Percentiles rank a stretch among this genome's conserved stretches.
These are phyloP conservation scores for Mortierella sp. DNA, from an alignment of 371 early-diverging fungal species.

Conservation along the genomic window DNA sequence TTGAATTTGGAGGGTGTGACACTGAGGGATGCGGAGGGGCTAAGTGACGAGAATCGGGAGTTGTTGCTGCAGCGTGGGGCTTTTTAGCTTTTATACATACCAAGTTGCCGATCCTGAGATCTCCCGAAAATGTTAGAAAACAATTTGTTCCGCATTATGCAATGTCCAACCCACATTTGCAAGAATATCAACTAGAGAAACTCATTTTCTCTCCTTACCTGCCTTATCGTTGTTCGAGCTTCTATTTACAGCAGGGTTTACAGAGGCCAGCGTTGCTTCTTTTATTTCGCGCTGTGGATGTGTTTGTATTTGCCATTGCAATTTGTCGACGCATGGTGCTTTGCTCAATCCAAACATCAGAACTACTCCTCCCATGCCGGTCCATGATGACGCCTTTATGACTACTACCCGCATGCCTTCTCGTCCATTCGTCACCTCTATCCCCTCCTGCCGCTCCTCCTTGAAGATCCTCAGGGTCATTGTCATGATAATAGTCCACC, in stretches of 20 bases:
- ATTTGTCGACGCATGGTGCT: background rate
- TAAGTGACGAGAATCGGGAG: background rate
- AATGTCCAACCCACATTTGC: no score
- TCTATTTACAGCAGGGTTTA: no score
- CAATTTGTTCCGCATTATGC: no score
- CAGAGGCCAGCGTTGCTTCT: no score
- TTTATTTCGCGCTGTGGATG: background rate
- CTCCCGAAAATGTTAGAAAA: no score
- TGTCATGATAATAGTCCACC: conserved; percentile 34
- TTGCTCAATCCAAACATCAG: background rate
- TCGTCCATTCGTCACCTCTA: background rate
- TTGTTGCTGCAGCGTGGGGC: background rate
- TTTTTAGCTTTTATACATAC: background rate
- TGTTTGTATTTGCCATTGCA: background rate
- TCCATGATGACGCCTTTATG: conserved; percentile 1
- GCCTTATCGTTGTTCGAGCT: no score
- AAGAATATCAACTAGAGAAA: no score
- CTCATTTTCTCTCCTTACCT: no score
- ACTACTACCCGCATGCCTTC: background rate
- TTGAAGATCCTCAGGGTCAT: conserved; percentile 11
- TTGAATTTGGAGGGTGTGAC: background rate
- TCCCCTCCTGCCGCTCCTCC: background rate
- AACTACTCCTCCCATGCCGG: conserved; percentile 5
- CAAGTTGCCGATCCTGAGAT: no score
- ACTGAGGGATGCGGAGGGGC: background rate